A percentile compares a stretch with the other conserved stretches of the same genome.
Conservation (phyloP, 2,329 filamentous ascomycete species). For the Trichoderma endophyticum region DNA sequence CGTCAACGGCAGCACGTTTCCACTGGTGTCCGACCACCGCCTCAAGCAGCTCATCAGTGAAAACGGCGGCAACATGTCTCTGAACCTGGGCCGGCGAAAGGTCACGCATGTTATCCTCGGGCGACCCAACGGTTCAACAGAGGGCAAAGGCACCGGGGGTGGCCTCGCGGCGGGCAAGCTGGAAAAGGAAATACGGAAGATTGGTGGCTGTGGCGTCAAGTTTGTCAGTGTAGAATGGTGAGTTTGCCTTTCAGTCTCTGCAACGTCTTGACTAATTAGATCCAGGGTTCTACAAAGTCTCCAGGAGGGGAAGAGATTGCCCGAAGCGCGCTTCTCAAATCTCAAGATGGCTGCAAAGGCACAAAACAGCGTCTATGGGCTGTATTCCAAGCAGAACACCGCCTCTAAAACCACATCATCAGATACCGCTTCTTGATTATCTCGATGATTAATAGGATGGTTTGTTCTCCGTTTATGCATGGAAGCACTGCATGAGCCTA, state of each 20-base stretch:
- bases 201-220: slow-evolving; percentile 68
- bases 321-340: slow-evolving; percentile 69
- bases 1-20: slow-evolving; percentile 83
- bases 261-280: not conserved
- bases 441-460: not conserved
- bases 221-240: slow-evolving; percentile 81
- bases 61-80: slow-evolving; percentile 69
- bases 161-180: slow-evolving; percentile 75
- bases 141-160: slow-evolving; percentile 71
- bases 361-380: slow-evolving; percentile 62
- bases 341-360: slow-evolving; percentile 59
- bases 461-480: not conserved
- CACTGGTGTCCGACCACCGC: slow-evolving; percentile 78
- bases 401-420: not conserved
- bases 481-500: not conserved
- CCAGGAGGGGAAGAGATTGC: slow-evolving; percentile 67
- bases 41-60: slow-evolving; percentile 73
- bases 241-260: slow-evolving; percentile 27
- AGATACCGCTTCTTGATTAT: not conserved
- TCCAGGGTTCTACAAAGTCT: slow-evolving; percentile 78
- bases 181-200: slow-evolving; percentile 70
- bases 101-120: slow-evolving; percentile 88
- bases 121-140: slow-evolving; percentile 44
- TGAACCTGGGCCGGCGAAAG: slow-evolving; percentile 65
- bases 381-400: slow-evolving; percentile 33